phyloP scores from a whole-genome alignment of 495 filamentous ascomycete species.

The Cercophora scortea region DNA sequence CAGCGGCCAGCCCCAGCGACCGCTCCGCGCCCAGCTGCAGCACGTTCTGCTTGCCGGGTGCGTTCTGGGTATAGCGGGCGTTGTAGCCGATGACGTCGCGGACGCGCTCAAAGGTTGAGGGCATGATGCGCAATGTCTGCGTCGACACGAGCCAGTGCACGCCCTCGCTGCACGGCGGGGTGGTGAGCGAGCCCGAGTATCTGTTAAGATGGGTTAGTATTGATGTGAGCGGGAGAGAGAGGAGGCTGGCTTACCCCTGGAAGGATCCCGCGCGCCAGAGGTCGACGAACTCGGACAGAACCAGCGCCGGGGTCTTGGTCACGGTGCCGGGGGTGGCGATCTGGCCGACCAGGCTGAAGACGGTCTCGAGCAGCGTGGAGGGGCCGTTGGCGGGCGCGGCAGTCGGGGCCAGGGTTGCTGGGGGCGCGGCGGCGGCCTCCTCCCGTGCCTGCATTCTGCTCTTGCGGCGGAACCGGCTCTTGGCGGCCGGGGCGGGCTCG shows the following conservation, averaged over 20 bases:
- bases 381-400: conserved; percentile 16
- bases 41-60: conserved; percentile 45
- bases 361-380: conserved; percentile 43
- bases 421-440: background rate
- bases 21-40: conserved; percentile 15
- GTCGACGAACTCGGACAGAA: conserved; percentile 46
- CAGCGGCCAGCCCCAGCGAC: background rate
- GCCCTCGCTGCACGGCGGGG: conserved; percentile 59
- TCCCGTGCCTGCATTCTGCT: background rate
- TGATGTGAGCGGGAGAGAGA: background rate
- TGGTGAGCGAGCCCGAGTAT: conserved; percentile 60
- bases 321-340: conserved; percentile 48
- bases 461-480: background rate
- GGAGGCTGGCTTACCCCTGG: conserved; percentile 19
- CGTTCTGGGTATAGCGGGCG: conserved; percentile 53
- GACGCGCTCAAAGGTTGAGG: conserved; percentile 44
- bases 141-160: conserved; percentile 51
- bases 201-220: background rate
- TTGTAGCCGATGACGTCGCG: conserved; percentile 60
- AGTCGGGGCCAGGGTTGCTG: background rate
- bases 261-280: conserved; percentile 42
- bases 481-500: background rate
- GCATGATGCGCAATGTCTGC: conserved; percentile 42
- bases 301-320: conserved; percentile 46
- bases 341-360: conserved; percentile 42